phyloP scores from a whole-genome alignment of 495 filamentous ascomycete species.

The Penicillium ucsense region DNA sequence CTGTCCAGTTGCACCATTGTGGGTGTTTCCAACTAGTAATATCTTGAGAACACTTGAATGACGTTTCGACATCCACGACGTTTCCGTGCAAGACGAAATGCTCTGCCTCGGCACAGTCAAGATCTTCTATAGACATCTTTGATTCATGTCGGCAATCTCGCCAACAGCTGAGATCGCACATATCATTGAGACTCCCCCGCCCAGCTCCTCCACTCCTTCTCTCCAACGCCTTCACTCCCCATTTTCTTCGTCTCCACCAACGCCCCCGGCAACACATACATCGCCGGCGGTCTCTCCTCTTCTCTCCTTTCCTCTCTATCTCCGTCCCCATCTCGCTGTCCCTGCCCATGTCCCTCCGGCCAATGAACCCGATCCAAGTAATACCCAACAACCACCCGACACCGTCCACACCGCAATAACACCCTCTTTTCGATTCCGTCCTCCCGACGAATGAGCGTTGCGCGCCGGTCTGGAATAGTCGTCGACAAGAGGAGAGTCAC shows the following conservation, averaged over 20 bases:
- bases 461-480: constrained; percentile 33
- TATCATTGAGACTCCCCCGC: neutral
- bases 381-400: constrained; percentile 57
- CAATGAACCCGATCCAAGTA: constrained; percentile 33
- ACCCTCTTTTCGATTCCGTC: constrained; percentile 69
- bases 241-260: constrained; percentile 41
- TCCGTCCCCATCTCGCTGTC: neutral
- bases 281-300: constrained; percentile 27
- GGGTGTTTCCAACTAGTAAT: no score
- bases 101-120: no score
- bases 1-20: no score
- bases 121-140: no score
- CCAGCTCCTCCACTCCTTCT: constrained; percentile 28
- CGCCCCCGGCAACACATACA: constrained; percentile 53
- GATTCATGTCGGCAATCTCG: no score
- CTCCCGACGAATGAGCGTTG: constrained; percentile 47
- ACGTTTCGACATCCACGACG: no score
- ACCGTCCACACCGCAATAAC: constrained; percentile 51
- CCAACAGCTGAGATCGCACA: neutral
- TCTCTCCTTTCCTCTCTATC: neutral
- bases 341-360: neutral
- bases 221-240: constrained; percentile 17
- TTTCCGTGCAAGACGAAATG: no score
- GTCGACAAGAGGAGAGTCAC: constrained; percentile 43
- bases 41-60: no score